Evolutionary conservation across 352 stramenopile genomes (phyloP), one percentile per base, ranked within the genome.

Genomic region (Phytophthora pinifolia): DNA sequence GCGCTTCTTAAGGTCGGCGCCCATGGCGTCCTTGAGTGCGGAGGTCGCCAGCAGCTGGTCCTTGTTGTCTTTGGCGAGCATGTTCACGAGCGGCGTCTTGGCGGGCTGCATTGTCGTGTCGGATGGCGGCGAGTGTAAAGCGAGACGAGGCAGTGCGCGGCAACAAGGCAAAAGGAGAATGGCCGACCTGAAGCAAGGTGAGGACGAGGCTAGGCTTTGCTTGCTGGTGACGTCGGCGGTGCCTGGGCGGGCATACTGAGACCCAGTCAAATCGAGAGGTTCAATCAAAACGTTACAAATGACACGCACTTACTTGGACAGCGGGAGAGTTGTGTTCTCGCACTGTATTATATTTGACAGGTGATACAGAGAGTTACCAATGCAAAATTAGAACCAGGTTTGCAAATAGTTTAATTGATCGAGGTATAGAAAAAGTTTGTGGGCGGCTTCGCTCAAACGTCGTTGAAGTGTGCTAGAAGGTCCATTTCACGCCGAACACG

Each of bases 21-120:
- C 76, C 41, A 92, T 73, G 34, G 76, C 79, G 56, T 92, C 82
- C 50, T 92, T 92, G 18, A 92, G 58, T 12, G 82, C 79, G 42
- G 74, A 88, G 27, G 82, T 92, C 29, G 82, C 82, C 34, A 92
- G 47, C 30, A 83, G 43, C 37, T 72, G 49, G 12, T 72, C 51
- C 36, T 56, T 67, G 36, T 30, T 47, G 43, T 30, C 44, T 30
- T 54, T 42, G 18, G 18, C 43, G 25, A 65, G 46, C 57, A 60
- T 64, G 14, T 54, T 67, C 2, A 58, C 55, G 35, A 65, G 36
- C 22, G 55, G 61, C 29, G 54, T 74, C 12, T n/a, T 8, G 33
- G 45, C 48, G 30, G 30, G 29, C 34, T 69, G 27, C 51, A 59
- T 59, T 32, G 51, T 63, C 31, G 46, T 14, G 34, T 60, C 38